phyloP scores from a whole-genome alignment of 2,329 filamentous ascomycete species.

The Colletotrichum eremochloae region DNA sequence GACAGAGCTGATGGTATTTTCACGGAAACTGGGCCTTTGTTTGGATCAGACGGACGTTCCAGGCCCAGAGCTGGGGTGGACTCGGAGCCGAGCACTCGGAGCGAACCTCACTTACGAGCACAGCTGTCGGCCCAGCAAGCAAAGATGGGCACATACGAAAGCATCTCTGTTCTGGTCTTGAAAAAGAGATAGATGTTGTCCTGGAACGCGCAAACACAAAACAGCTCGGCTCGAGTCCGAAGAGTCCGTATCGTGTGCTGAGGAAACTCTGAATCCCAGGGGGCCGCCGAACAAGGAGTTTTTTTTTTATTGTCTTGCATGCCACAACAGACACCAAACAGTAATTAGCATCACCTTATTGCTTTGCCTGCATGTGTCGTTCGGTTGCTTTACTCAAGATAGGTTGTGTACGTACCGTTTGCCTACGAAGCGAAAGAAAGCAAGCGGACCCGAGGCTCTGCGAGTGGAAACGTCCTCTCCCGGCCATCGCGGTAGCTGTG shows the following conservation, averaged over 20 bases:
- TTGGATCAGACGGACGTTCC: slow-evolving; percentile 15
- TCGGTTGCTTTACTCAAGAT: neutral
- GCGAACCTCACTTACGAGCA: neutral
- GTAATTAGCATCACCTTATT: neutral
- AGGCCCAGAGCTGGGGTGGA: slow-evolving; percentile 6
- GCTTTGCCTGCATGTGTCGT: neutral
- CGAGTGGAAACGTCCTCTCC: no score
- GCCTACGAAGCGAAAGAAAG: no score
- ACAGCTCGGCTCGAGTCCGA: neutral
- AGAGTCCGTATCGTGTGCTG: neutral
- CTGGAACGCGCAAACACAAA: neutral
- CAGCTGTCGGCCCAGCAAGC: neutral
- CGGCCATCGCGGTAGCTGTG: no score
- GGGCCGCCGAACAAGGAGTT: slow-evolving; percentile 9
- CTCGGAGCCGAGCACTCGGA: slow-evolving; percentile 6
- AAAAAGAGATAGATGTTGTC: neutral
- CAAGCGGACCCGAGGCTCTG: no score
- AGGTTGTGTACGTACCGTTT: neutral
- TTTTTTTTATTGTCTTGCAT: slow-evolving; percentile 19
- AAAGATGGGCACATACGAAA: neutral
- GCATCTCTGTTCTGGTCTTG: neutral
- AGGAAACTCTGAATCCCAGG: slow-evolving; percentile 1
- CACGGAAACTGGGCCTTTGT: neutral
- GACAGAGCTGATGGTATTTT: neutral
- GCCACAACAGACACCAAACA: slow-evolving; percentile 13